Percentiles rank a stretch among this genome's conserved stretches.
phyloP scores from a whole-genome alignment of 2,329 filamentous ascomycete species.

The Penicillium sp. region DNA sequence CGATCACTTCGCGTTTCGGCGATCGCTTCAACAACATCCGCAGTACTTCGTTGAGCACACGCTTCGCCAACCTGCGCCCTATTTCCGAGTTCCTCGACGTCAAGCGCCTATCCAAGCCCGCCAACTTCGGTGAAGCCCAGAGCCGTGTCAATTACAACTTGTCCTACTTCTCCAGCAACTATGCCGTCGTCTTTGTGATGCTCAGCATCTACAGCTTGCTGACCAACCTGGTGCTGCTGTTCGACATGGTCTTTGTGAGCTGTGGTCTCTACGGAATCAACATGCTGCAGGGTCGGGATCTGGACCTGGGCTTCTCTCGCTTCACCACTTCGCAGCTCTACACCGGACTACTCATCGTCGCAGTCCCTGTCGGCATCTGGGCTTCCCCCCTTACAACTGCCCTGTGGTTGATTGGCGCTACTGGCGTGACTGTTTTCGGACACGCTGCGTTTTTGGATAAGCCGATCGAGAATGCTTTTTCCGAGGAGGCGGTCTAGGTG shows the following conservation, averaged over 20 bases:
- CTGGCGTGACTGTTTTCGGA: constrained; percentile 84
- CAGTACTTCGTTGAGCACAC: constrained; percentile 64
- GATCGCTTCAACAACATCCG: constrained; percentile 79
- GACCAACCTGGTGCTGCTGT: constrained; percentile 75
- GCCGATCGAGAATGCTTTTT: constrained; percentile 99
- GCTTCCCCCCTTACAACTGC: constrained; percentile 75
- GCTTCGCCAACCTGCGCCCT: constrained; percentile 87
- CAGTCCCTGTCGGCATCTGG: constrained; percentile 74
- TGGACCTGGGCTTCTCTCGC: constrained; percentile 72
- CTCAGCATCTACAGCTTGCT: constrained; percentile 91
- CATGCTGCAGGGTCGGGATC: constrained; percentile 77
- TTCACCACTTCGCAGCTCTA: constrained; percentile 90
- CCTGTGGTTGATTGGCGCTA: constrained; percentile 93
- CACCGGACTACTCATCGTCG: constrained; percentile 72
- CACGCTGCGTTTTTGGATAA: constrained; percentile 95
- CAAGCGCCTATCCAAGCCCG: constrained; percentile 89
- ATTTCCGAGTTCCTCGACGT: constrained; percentile 90
- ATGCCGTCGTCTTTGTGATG: constrained; percentile 86
- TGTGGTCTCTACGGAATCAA: constrained; percentile 85
- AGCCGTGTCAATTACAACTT: constrained; percentile 95
- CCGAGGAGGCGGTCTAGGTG: constrained; percentile 99
- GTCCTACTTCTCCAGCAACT: constrained; percentile 96
- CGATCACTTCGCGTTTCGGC: constrained; percentile 82
- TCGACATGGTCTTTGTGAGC: constrained; percentile 81
- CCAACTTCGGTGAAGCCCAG: constrained; percentile 82